Base-by-base conservation (phyloP, 108 stramenopile genomes). In the Stephanodiscus minutulus region DNA sequence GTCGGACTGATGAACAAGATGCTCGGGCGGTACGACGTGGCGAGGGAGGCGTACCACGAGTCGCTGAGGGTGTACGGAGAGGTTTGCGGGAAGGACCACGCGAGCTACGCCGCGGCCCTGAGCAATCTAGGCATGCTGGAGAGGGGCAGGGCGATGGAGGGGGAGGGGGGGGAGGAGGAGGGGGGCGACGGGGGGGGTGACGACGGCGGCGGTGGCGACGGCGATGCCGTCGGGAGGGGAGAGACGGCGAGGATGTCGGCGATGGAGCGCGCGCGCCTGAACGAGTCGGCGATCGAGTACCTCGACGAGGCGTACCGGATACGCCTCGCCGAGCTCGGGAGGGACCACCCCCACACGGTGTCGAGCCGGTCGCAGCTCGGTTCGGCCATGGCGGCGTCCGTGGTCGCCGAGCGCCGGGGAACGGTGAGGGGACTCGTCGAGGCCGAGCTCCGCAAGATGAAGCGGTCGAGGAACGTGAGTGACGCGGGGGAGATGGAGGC, bases 51-150 rank as follows among this genome's bases (percentile, higher is more conserved):
- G 18, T 95, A 89, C 59, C 70, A 82, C 27, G 64, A 76, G 3
- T 78, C 87, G 29, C 64, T 91, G 66, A 63, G 82, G 37, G 74
- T 88, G 43, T 95, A 95, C 62, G 83, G 76, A 21, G 82, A 85
- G 39, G 82, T 88, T 22, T 84, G 86, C 35, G 91, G 93, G 5
- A 80, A 82, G 33, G 93, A 95, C 82, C 93, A 95, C 74, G 88
- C 86, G 36, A 77, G 68, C 54, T 92, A 92, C 71, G 93, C 90
- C 55, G 76, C 83, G 21, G 85, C 88, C 10, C 71, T 92, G 59
- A 88, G 90, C 81, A 95, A 95, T 76, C 72, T 92, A 66, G 93
- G 88, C 28, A 89, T 75, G 74, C 76, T 95, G 24, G 86, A 89
- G 74, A 85, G 87, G 59, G 24, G 89, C 79, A 74, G 80, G 78